Evolutionary conservation across 176 grass and related monocot genomes (phyloP), one percentile per base, ranked within the genome.

Genomic region (Juncus inflexus): DNA sequence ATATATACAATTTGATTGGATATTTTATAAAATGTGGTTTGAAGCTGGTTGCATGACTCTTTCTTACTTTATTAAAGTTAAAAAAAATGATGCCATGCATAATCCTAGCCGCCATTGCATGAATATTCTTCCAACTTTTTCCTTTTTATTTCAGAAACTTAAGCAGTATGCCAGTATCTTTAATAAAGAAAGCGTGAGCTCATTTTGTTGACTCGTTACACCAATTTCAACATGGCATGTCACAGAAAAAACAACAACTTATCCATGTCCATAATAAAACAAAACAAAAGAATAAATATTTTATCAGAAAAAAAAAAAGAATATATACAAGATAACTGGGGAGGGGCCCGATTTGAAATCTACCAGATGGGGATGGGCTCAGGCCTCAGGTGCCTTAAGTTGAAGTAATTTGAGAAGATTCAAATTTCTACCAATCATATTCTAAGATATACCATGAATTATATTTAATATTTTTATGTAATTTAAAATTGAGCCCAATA

Each of bases 11-110:
- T 58, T 41, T 51, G 58, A 47, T 71, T 79, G 76, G 19, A 37
- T 65, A 72, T 45, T 28, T 28, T 28, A 28, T 28, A 28, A 28
- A 28, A 35, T 65, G 28, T 80, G 60, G 51, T 15, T 62, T 19
- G 61, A 58, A 65, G 41, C 39, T 60, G 15, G 52, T 40, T 78
- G 66, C 76, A 63, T 47, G 43, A 78, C 64, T 62, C 61, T 42
- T 15, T 43, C 56, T 52, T 16, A 40, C 43, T 36, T 13, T 51
- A 55, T 73, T 66, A n/a, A 64, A 64, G 50, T 63, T 61, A 62
- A 69, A 72, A 73, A 41, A 61, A 74, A 70, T 60, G 35, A 69
- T 50, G 65, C 8, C 55, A 41, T 61, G 41, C 56, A 70, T 19
- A 70, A 14, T 60, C 12, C n/a, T 28, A 63, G 37, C 54, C 47